Base-by-base conservation (phyloP, 805 yeast species). In the Yamadazyma sp. region DNA sequence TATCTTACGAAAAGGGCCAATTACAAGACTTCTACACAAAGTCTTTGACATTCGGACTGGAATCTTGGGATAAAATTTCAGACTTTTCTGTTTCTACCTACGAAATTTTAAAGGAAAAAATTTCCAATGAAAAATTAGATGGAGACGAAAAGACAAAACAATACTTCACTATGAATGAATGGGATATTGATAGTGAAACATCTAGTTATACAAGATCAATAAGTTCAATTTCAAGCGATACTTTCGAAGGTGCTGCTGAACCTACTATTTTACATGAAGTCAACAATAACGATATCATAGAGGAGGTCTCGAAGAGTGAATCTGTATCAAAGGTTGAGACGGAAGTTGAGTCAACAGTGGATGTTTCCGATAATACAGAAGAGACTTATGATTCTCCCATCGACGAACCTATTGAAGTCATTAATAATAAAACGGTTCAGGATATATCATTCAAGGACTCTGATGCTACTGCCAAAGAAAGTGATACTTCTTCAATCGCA, bases 1-100 rank as follows among this genome's bases (percentile, higher is more conserved):
- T 48, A 30, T 53, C 56, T 5, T 54, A 59, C 36, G 65, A 63
- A 31, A 47, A 41, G 20, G 71, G 69, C 4, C 57, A 64, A 23
- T 58, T 65, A 32, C 55, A 56, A 23, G 45, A 50, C 20, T 45
- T 43, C 17, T 53, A 44, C 4, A 18, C 53, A 10, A 48, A 57
- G 10, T 46, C 38, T 25, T 27, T 37, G 5, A 32, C 32, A 18
- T 16, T 23, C 39, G 40, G 22, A 35, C n/a, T n/a, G n/a, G n/a
- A n/a, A n/a, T n/a, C n/a, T n/a, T 24, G 43, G 41, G 30, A 23
- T 31, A 17, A 25, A 10, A 23, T 27, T 13, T 26, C 31, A 2
- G 47, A 50, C n/a, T 53, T 55, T 31, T 31, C 43, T 5, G 17
- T 40, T 8, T 20, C 38, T 14, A 56, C 59, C 9, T 45, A 45